Evolutionary conservation across 805 yeast genomes (phyloP), one percentile per base, ranked within the genome.

Genomic region (Debaryomyces maramus): DNA sequence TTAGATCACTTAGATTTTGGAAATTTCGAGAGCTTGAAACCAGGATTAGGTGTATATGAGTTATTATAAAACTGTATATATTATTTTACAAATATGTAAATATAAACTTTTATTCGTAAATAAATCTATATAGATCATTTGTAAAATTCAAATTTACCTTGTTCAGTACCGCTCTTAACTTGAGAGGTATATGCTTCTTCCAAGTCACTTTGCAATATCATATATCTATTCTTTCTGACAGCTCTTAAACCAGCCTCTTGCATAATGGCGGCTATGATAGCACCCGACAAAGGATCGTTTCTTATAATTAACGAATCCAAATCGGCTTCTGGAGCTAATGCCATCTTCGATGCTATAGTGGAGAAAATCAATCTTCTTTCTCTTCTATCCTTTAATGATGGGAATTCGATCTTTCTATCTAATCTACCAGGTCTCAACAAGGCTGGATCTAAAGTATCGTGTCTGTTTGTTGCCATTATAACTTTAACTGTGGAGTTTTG

Each of bases 241-340:
- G 99, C 99, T 53, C 99, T 81, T 52, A 93, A 77, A 51, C 99
- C 99, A 20, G 99, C 99, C 70, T 95, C 99, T 77, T 93, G 99
- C 99, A 93, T 93, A 52, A 93, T 91, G 13, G 99, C 99, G 11
- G 99, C 98, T 60, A 93, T 93, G 41, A 91, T 79, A 9, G 96
- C 99, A 59, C 99, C 99, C 26, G 97, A 88, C 43, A 95, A 73
- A 29, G 99, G 96, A 62, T 93, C 99, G 60, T 93, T 93, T 65
- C 99, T 85, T 54, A 89, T 80, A 52, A 93, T 91, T 53, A 93
- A 77, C 16, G 97, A 85, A 67, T 95, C 99, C 54, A 93, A 77
- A 63, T 93, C 99, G 38, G 81, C 96, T 67, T 93, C 99, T 18
- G 99, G 99, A 3, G 99, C 95, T 51, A 93, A 75, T 6, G 97